Evolutionary conservation across 768 basidiomycete species (phyloP).

Genomic region (Polyporus arcularius): DNA sequence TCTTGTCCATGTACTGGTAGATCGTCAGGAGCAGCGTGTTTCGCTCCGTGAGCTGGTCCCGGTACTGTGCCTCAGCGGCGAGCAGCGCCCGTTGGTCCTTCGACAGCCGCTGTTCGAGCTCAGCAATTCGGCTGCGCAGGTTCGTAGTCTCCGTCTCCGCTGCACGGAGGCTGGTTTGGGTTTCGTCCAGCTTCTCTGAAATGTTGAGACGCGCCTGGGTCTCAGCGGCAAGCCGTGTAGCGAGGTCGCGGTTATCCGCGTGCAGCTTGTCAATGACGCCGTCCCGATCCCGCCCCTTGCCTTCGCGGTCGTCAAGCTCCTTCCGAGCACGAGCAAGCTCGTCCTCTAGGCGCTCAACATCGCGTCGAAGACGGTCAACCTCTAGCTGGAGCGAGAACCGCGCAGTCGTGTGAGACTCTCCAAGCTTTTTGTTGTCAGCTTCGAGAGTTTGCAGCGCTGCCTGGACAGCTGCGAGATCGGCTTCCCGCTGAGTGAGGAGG

Average conservation of each 20-base stretch:
- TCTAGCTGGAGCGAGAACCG: slow-evolving; percentile 89
- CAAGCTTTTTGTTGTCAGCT: slow-evolving; percentile 73
- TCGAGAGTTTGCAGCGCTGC: slow-evolving; percentile 70
- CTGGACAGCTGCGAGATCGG: slow-evolving; percentile 76
- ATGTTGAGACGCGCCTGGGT: slow-evolving; percentile 86
- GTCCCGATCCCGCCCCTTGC: slow-evolving; percentile 68
- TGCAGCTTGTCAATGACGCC: slow-evolving; percentile 72
- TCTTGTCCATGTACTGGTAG: slow-evolving; percentile 94
- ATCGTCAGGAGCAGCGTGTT: slow-evolving; percentile 90
- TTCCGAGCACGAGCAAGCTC: slow-evolving; percentile 71
- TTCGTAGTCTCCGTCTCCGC: slow-evolving; percentile 68
- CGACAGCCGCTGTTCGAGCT: slow-evolving; percentile 77
- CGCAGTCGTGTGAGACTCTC: slow-evolving; percentile 82
- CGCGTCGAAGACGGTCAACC: slow-evolving; percentile 81
- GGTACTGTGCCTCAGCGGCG: slow-evolving; percentile 74
- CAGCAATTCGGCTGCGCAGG: slow-evolving; percentile 62
- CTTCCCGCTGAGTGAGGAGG: slow-evolving; percentile 69
- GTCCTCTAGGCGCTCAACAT: slow-evolving; percentile 77
- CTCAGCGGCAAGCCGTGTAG: slow-evolving; percentile 76
- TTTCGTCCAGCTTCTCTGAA: slow-evolving; percentile 84
- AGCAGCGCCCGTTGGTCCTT: slow-evolving; percentile 80
- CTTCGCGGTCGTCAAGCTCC: slow-evolving; percentile 70
- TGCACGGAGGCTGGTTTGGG: slow-evolving; percentile 59
- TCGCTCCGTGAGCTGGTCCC: slow-evolving; percentile 91
- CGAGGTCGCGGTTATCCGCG: slow-evolving; percentile 78